Evolutionary conservation across 1,284 basidiomycete species (phyloP).

Genomic region (Pterulicium gracile): DNA sequence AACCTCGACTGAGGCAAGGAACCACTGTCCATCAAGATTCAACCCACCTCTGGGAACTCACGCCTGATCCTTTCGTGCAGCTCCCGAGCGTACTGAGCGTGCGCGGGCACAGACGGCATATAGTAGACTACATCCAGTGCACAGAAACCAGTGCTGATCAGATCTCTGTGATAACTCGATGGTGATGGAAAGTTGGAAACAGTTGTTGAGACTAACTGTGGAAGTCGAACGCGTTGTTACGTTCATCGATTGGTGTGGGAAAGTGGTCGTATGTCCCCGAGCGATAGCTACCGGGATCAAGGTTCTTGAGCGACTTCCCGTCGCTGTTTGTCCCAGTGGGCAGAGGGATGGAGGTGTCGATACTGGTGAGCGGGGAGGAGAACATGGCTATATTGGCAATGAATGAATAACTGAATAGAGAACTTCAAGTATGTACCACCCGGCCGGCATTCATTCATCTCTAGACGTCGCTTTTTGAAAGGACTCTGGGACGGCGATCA

Average conservation of each 20-base stretch:
- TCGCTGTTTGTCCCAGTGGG: constrained; percentile 39
- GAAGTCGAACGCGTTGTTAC: constrained; percentile 57
- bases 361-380: constrained; percentile 31
- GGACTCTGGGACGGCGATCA: background rate
- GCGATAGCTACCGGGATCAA: constrained; percentile 22
- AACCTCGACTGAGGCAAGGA: background rate
- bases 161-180: constrained; percentile 2
- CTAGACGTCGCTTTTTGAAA: background rate
- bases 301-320: constrained; percentile 47
- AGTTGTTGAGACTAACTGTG: constrained; percentile 33
- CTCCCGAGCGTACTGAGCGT: constrained; percentile 41
- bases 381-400: no score
- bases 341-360: constrained; percentile 36
- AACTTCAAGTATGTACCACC: no score
- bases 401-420: no score
- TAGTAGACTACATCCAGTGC: constrained; percentile 60
- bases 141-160: no score
- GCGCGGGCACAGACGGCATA: constrained; percentile 31
- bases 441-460: background rate
- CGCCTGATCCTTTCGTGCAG: constrained; percentile 52
- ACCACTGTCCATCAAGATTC: background rate
- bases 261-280: constrained; percentile 43
- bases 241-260: constrained; percentile 37
- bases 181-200: constrained; percentile 2
- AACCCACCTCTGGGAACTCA: constrained; percentile 62